Evolutionary conservation across 2,329 filamentous ascomycete genomes (phyloP), one percentile per base, ranked within the genome.

Genomic region (Xylaria sp.): DNA sequence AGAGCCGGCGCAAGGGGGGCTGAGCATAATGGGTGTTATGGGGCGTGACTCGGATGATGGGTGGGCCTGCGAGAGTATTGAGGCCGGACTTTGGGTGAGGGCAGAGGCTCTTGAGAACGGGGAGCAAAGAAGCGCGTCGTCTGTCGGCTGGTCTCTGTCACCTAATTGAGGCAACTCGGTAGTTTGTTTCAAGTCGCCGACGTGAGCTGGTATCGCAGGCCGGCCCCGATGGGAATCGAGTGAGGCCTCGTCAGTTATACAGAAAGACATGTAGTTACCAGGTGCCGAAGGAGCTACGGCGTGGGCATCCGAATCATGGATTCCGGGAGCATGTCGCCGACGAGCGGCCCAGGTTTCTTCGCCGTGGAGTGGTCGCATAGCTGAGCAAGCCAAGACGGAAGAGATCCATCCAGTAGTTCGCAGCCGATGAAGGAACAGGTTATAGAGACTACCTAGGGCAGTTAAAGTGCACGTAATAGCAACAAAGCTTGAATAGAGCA

Each of bases 231-330:
- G 76, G 10, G 77, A 73, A 62, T 81, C 79, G 62, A 85, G 73
- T 10, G 78, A 74, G 46, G 80, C 77, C 71, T 85, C 83, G 67
- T 83, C 80, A 67, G 79, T 79, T 51, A 85, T 70, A 64, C 83
- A 79, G 65, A 81, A 85, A 54, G 80, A 83, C 80, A 85, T 84
- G 48, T 82, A 80, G 54, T 77, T 77, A 63, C 68, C 73, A 73
- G 68, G 55, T 68, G 70, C 41, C 72, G 70, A 27, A 73, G 61
- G 41, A 75, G 74, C 35, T 73, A 73, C 31, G 68, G 65, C 38
- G 51, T 54, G 60, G 47, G 48, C 31, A 52, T 60, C 43, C 35
- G 44, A 59, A 27, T 77, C 73, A 31, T 76, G 72, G 71, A 75
- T 74, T 70, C 80, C 76, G 67, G 72, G 65, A 64, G 72, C 71